phyloP scores from a whole-genome alignment of 163 green algal species.

The Chloromonas sp. region DNA sequence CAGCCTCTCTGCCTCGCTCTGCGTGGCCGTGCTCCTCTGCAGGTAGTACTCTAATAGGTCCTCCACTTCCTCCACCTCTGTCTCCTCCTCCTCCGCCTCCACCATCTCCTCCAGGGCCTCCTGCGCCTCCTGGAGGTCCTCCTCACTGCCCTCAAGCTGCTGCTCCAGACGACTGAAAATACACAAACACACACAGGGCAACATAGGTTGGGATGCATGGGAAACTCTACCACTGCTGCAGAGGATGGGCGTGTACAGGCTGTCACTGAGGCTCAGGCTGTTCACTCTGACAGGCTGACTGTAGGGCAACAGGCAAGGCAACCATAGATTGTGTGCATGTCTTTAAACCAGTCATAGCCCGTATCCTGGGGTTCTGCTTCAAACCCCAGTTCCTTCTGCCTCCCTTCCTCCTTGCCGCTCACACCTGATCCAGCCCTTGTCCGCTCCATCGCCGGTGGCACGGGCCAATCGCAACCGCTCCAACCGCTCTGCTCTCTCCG shows the following conservation, averaged over 20 bases:
- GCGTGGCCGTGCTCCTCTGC: conserved; percentile 63
- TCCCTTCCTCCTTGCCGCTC: background rate
- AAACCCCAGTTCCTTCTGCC: background rate
- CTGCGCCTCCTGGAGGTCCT: conserved; percentile 69
- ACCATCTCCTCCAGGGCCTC: conserved; percentile 67
- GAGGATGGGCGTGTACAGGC: background rate
- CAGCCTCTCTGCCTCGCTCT: conserved; percentile 72
- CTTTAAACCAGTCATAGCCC: no score
- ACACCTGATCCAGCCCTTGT: conserved; percentile 11
- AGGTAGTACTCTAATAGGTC: conserved; percentile 98
- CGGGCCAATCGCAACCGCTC: conserved; percentile 4
- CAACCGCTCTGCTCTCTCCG: conserved; percentile 6
- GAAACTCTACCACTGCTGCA: background rate
- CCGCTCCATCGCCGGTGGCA: background rate
- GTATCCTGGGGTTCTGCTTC: no score
- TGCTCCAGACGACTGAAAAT: conserved; percentile 18
- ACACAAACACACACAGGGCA: background rate
- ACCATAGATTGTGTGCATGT: background rate
- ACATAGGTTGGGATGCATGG: background rate
- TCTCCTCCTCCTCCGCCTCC: conserved; percentile 80
- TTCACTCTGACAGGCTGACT: background rate
- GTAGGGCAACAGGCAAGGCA: background rate
- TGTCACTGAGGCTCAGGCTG: background rate
- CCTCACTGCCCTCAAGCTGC: conserved; percentile 42
- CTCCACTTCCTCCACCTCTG: conserved; percentile 86